A percentile compares a stretch with the other conserved stretches of the same genome.
These are phyloP conservation scores for Calonectria henricotiae DNA, from an alignment of 2,329 filamentous ascomycete species.

Conservation along the genomic window DNA sequence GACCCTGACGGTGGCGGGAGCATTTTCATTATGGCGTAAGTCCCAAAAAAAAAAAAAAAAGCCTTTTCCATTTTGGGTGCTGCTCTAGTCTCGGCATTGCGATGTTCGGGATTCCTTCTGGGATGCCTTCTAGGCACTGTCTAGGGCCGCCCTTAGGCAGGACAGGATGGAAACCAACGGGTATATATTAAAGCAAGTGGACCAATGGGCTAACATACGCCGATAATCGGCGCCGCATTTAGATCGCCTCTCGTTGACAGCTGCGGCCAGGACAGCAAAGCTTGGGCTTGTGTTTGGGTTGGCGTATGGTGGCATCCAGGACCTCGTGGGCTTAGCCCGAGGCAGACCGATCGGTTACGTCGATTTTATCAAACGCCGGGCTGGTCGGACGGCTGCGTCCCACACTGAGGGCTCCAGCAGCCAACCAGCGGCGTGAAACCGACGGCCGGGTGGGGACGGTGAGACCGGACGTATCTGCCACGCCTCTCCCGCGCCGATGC, in stretches of 20 bases:
- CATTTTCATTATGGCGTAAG: constrained; percentile 90
- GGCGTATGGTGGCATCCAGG: constrained; percentile 86
- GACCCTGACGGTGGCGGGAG: constrained; percentile 86
- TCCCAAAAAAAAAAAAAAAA: constrained; percentile 46
- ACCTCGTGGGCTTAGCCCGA: constrained; percentile 78
- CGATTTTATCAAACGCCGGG: constrained; percentile 73
- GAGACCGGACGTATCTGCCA: constrained; percentile 30
- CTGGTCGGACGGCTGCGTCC: constrained; percentile 38
- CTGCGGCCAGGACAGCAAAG: constrained; percentile 83
- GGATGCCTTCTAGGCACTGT: constrained; percentile 8
- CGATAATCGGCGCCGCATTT: constrained; percentile 53
- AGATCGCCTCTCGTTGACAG: constrained; percentile 87
- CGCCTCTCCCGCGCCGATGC: constrained; percentile 41
- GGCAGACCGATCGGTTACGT: constrained; percentile 84
- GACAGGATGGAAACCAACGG: constrained; percentile 49
- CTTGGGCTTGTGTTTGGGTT: constrained; percentile 86
- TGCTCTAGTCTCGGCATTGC: constrained; percentile 12
- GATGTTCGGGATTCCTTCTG: constrained; percentile 7
- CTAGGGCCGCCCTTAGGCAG: neutral
- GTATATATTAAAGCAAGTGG: constrained; percentile 48
- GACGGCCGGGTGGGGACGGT: constrained; percentile 32
- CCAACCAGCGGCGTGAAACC: constrained; percentile 41
- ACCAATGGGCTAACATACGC: constrained; percentile 50
- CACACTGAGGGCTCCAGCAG: constrained; percentile 30
- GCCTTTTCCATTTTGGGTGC: constrained; percentile 8